Evolutionary conservation across 2,329 filamentous ascomycete genomes (phyloP).

Genomic region (Phialophora chinensis): DNA sequence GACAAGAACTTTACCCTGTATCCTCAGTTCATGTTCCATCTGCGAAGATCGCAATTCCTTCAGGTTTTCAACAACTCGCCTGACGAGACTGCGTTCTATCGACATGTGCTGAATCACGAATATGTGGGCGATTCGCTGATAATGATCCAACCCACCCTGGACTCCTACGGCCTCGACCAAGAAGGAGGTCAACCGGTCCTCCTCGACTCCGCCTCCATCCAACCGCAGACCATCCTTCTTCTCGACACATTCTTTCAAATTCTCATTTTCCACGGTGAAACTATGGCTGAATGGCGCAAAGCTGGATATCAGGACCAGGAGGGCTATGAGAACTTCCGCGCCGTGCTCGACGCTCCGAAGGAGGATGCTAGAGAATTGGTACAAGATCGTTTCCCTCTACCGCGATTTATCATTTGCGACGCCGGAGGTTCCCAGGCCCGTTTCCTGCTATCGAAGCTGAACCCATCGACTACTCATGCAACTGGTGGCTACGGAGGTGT

Average conservation of each 20-base stretch:
- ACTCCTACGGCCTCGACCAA: constrained; percentile 96
- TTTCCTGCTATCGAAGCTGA: constrained; percentile 95
- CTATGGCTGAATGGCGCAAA: constrained; percentile 96
- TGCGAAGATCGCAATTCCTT: constrained; percentile 93
- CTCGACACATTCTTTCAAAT: constrained; percentile 99
- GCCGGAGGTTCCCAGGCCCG: constrained; percentile 97
- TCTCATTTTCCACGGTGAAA: constrained; percentile 98
- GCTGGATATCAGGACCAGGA: constrained; percentile 97
- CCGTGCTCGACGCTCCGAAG: constrained; percentile 88
- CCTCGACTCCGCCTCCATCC: constrained; percentile 93
- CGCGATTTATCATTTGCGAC: constrained; percentile 97
- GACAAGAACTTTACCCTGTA: constrained; percentile 99
- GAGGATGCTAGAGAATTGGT: constrained; percentile 97
- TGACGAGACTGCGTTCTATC: constrained; percentile 98
- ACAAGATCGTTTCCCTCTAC: constrained; percentile 95
- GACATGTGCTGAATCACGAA: constrained; percentile 95
- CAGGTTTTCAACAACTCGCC: constrained; percentile 99
- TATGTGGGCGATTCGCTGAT: constrained; percentile 95
- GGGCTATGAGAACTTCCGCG: constrained; percentile 94
- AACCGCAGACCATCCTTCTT: constrained; percentile 88
- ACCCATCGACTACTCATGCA: constrained; percentile 96
- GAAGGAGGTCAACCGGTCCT: constrained; percentile 93
- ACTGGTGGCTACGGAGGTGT: constrained; percentile 90
- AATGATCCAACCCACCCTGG: constrained; percentile 98
- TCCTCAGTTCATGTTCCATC: constrained; percentile 99